Percentiles rank a stretch among this genome's conserved stretches.
Evolutionary conservation across 768 basidiomycete species (phyloP).

Genomic region (Asterophora lycoperdoides): DNA sequence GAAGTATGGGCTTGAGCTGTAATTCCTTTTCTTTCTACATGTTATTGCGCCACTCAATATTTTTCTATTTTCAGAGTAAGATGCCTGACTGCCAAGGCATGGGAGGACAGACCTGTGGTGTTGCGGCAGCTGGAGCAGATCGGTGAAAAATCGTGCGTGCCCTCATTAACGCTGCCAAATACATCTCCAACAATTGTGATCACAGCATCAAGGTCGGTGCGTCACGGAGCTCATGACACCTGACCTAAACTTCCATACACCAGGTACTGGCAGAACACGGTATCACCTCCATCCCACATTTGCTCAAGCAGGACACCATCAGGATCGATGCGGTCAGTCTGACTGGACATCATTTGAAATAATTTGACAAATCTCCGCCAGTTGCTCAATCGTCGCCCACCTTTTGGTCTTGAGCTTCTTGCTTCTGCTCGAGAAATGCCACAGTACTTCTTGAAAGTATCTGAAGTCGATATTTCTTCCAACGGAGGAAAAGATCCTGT

Average conservation of each 20-base stretch:
- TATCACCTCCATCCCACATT: constrained; percentile 53
- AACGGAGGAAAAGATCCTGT: constrained; percentile 49
- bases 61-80: constrained; percentile 49
- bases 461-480: constrained; percentile 41
- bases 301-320: constrained; percentile 53
- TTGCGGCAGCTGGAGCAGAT: constrained; percentile 87
- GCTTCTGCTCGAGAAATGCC: constrained; percentile 61
- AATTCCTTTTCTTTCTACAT: constrained; percentile 22
- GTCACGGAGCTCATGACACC: neutral
- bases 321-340: constrained; percentile 58
- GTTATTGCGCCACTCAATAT: neutral
- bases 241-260: constrained; percentile 12
- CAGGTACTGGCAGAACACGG: constrained; percentile 75
- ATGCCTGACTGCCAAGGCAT: constrained; percentile 77
- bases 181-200: constrained; percentile 28
- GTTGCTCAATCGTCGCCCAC: constrained; percentile 71
- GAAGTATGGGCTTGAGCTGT: constrained; percentile 75
- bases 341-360: neutral
- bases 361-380: constrained; percentile 21
- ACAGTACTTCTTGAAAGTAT: constrained; percentile 50
- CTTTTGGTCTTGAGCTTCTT: constrained; percentile 71
- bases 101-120: constrained; percentile 86
- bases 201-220: constrained; percentile 13
- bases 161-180: constrained; percentile 5
- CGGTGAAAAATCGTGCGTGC: constrained; percentile 83